A percentile compares a stretch with the other conserved stretches of the same genome.
Evolutionary conservation across 768 basidiomycete genomes (phyloP).

Genomic region (Pisolithus microcarpus): DNA sequence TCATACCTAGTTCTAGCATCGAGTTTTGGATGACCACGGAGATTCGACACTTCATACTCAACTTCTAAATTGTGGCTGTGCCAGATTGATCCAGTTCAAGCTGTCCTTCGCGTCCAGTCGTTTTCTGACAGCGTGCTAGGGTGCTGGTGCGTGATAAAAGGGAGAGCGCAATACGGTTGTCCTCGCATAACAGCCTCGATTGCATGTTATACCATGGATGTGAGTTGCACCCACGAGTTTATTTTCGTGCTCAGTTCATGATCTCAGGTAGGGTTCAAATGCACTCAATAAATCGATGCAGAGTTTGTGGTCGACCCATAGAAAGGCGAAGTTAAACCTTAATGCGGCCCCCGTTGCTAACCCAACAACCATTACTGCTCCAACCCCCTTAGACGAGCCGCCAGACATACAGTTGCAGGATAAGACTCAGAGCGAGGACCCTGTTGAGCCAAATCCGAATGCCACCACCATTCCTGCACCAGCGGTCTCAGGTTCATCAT

Average conservation of each 20-base stretch:
- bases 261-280: constrained; percentile 55
- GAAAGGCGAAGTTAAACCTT: constrained; percentile 60
- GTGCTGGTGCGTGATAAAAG: background rate
- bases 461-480: constrained; percentile 6
- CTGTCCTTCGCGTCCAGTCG: no score
- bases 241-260: constrained; percentile 2
- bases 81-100: no score
- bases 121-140: no score
- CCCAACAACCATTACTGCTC: constrained; percentile 4
- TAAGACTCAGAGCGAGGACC: constrained; percentile 12
- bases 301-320: constrained; percentile 66
- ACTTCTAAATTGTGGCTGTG: no score
- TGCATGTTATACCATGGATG: constrained; percentile 9
- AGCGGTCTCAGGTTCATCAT: background rate
- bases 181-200: no score
- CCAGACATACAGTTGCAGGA: constrained; percentile 17
- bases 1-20: no score
- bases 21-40: no score
- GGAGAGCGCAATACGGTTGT: background rate
- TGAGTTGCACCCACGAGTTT: constrained; percentile 3
- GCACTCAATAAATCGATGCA: constrained; percentile 74
- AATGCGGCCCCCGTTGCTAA: constrained; percentile 32
- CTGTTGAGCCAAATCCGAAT: constrained; percentile 7
- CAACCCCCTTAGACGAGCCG: constrained; percentile 15
- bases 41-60: no score